These are phyloP conservation scores for Wickerhamomyces xylosicus DNA, from an alignment of 805 yeast genomes.

Conservation along the genomic window DNA sequence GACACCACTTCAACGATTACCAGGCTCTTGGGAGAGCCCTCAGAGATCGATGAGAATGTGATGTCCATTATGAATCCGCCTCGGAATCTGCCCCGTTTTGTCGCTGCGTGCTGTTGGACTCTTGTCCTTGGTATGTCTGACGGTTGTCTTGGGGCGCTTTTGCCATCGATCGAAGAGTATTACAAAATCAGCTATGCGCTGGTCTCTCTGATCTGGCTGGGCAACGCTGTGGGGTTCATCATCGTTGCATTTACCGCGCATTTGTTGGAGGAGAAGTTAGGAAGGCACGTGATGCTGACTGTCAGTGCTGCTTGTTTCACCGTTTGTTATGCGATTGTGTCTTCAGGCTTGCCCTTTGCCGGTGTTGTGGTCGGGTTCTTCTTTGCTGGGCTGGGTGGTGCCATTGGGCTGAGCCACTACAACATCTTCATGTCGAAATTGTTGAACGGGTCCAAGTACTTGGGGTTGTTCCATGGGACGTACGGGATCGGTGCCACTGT, in stretches of 20 bases:
- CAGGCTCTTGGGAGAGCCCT: constrained; percentile 5
- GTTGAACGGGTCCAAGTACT: constrained; percentile 29
- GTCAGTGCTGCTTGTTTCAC: constrained; percentile 28
- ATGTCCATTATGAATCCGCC: constrained; percentile 35
- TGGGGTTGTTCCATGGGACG: constrained; percentile 48
- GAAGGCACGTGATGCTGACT: constrained; percentile 27
- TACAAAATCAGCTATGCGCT: constrained; percentile 38
- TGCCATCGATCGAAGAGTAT: constrained; percentile 40
- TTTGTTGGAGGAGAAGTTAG: constrained; percentile 29
- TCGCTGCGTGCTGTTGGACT: constrained; percentile 30
- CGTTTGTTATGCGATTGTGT: constrained; percentile 34
- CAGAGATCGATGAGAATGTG: constrained; percentile 3
- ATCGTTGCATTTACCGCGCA: constrained; percentile 39
- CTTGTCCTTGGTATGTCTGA: constrained; percentile 37
- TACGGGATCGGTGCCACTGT: constrained; percentile 60
- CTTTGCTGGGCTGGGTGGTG: constrained; percentile 50
- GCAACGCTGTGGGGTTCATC: constrained; percentile 47
- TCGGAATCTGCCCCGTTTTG: constrained; percentile 30
- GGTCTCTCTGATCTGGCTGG: constrained; percentile 50
- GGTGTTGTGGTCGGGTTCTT: constrained; percentile 39
- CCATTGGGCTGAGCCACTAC: constrained; percentile 36
- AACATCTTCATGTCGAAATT: constrained; percentile 42
- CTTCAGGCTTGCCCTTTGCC: constrained; percentile 38
- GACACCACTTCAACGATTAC: constrained; percentile 7
- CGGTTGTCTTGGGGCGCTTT: constrained; percentile 51